phyloP scores from a whole-genome alignment of 2,329 filamentous ascomycete species.

The Hymenoscyphus occultus region DNA sequence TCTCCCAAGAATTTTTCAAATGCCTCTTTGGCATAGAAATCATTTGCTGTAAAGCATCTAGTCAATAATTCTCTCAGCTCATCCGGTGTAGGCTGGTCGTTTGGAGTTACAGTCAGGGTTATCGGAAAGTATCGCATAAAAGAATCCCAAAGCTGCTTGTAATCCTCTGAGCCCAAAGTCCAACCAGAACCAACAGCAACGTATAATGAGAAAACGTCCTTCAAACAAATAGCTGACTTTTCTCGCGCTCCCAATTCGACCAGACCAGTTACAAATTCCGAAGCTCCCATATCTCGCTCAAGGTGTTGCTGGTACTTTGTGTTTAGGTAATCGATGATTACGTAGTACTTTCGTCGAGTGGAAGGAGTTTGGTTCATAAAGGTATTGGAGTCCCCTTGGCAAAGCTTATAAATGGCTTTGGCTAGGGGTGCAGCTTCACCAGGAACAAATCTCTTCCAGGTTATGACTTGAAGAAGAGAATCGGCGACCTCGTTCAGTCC shows the following conservation, averaged over 20 bases:
- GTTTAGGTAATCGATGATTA: slow-evolving; percentile 25
- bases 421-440: slow-evolving; percentile 21
- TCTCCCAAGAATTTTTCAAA: slow-evolving; percentile 28
- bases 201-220: slow-evolving; percentile 29
- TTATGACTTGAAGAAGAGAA: slow-evolving; percentile 17
- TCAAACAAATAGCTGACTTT: slow-evolving; percentile 31
- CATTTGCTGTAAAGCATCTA: slow-evolving; percentile 31
- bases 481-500: slow-evolving; percentile 25
- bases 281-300: slow-evolving; percentile 20
- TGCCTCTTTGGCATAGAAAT: slow-evolving; percentile 27
- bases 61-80: slow-evolving; percentile 26
- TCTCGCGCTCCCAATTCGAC: slow-evolving; percentile 29
- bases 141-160: slow-evolving; percentile 28
- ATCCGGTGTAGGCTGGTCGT: slow-evolving; percentile 23
- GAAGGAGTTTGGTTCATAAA: slow-evolving; percentile 24
- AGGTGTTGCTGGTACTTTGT: slow-evolving; percentile 18
- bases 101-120: slow-evolving; percentile 22
- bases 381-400: slow-evolving; percentile 8
- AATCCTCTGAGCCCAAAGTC: slow-evolving; percentile 17
- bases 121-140: slow-evolving; percentile 35
- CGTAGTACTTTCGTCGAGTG: slow-evolving; percentile 26
- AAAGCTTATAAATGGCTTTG: slow-evolving; percentile 23
- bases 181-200: slow-evolving; percentile 24
- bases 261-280: slow-evolving; percentile 26
- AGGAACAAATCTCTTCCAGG: slow-evolving; percentile 20